phyloP scores from a whole-genome alignment of 2,329 filamentous ascomycete species.

The Fulvia fulva region DNA sequence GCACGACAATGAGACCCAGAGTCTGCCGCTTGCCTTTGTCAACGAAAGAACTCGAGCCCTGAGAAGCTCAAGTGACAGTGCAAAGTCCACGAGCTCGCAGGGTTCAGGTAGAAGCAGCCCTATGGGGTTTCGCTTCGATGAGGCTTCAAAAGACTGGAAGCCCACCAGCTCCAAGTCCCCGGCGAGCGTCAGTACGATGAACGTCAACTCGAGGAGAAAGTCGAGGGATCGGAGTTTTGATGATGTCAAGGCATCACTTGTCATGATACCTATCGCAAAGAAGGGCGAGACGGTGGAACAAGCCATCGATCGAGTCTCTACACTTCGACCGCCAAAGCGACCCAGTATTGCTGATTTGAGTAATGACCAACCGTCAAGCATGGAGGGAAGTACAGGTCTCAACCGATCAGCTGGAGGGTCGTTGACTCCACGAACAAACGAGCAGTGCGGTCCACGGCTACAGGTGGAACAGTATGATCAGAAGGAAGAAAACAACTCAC shows the following conservation, averaged over 20 bases:
- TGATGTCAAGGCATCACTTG: constrained; percentile 13
- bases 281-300: constrained; percentile 14
- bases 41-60: neutral
- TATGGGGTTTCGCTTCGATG: constrained; percentile 15
- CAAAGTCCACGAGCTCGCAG: neutral
- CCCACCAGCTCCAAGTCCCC: constrained; percentile 17
- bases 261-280: constrained; percentile 21
- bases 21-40: too few relatives aligned
- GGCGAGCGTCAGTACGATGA: constrained; percentile 7
- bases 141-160: constrained; percentile 12
- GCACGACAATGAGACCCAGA: neutral
- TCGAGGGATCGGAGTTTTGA: constrained; percentile 6
- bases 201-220: constrained; percentile 3
- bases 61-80: neutral
- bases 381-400: neutral
- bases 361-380: neutral
- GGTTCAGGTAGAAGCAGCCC: neutral
- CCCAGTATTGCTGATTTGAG: neutral
- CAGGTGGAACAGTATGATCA: neutral
- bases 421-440: neutral
- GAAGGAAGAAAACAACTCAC: neutral
- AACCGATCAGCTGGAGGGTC: neutral
- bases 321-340: constrained; percentile 10
- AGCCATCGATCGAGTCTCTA: constrained; percentile 16
- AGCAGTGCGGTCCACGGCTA: neutral